phyloP scores from a whole-genome alignment of 2,329 filamentous ascomycete species.

The Alternaria sp. region DNA sequence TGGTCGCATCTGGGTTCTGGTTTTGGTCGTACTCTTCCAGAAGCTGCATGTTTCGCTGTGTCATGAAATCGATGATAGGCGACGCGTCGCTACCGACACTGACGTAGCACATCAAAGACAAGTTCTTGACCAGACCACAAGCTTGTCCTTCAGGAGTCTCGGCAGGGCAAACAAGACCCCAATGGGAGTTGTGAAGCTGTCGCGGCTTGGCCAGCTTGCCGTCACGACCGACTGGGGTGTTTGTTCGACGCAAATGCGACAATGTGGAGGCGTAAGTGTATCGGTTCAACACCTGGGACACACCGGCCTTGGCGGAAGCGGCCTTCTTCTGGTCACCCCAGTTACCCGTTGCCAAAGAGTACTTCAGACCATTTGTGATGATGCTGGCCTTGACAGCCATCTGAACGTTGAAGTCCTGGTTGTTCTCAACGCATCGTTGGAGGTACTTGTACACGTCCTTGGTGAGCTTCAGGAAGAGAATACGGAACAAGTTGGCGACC shows the following conservation, averaged over 20 bases:
- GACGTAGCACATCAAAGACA: slow-evolving; percentile 98
- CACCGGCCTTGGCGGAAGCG: slow-evolving; percentile 90
- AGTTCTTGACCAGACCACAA: slow-evolving; percentile 96
- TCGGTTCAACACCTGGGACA: slow-evolving; percentile 96
- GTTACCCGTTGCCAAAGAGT: slow-evolving; percentile 95
- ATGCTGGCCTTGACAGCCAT: slow-evolving; percentile 91
- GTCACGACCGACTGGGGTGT: slow-evolving; percentile 96
- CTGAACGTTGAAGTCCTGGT: slow-evolving; percentile 86
- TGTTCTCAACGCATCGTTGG: slow-evolving; percentile 88
- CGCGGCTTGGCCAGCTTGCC: slow-evolving; percentile 98
- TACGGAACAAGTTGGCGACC: slow-evolving; percentile 94
- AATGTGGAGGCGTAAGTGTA: slow-evolving; percentile 97
- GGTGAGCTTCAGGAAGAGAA: slow-evolving; percentile 88
- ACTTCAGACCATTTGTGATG: slow-evolving; percentile 92
- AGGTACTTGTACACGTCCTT: slow-evolving; percentile 91
- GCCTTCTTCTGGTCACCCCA: slow-evolving; percentile 99
- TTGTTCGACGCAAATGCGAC: slow-evolving; percentile 95
- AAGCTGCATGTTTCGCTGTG: slow-evolving; percentile 92
- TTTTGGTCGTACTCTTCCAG: slow-evolving; percentile 81
- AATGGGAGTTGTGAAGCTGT: slow-evolving; percentile 98
- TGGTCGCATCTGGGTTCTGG: slow-evolving; percentile 85
- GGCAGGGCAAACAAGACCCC: slow-evolving; percentile 95
- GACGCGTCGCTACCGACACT: slow-evolving; percentile 92
- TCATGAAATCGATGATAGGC: slow-evolving; percentile 94
- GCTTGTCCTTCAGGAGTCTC: slow-evolving; percentile 98